A percentile compares a stretch with the other conserved stretches of the same genome.
These are phyloP conservation scores for Lignosus rhinocerotis DNA, from an alignment of 1,284 basidiomycete genomes.

Conservation along the genomic window DNA sequence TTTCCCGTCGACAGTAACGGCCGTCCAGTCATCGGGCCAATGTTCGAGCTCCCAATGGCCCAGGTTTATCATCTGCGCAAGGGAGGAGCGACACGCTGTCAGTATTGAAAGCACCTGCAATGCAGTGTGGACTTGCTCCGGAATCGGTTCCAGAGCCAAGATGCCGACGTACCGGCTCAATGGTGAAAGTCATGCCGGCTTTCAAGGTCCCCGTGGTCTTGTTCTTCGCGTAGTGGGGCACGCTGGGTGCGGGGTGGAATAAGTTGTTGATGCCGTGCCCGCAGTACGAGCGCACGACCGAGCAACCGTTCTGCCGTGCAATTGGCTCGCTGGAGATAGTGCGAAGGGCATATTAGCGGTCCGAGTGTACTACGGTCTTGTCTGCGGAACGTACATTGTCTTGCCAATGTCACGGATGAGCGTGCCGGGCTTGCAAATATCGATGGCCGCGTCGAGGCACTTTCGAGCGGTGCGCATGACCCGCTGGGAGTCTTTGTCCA, in stretches of 20 bases:
- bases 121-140: too few relatives aligned
- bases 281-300: slow-evolving; percentile 85
- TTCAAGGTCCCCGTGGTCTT: slow-evolving; percentile 85
- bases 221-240: slow-evolving; percentile 88
- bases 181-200: slow-evolving; percentile 79
- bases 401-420: slow-evolving; percentile 85
- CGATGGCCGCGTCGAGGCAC: slow-evolving; percentile 85
- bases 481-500: slow-evolving; percentile 80
- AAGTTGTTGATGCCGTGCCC: slow-evolving; percentile 90
- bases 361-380: not conserved
- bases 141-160: too few relatives aligned
- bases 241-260: slow-evolving; percentile 76
- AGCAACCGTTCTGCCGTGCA: slow-evolving; percentile 77
- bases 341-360: not conserved
- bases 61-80: slow-evolving; percentile 84
- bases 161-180: slow-evolving; percentile 65
- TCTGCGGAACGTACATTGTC: slow-evolving; percentile 52
- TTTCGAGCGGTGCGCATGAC: slow-evolving; percentile 82
- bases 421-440: slow-evolving; percentile 87
- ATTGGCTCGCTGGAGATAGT: slow-evolving; percentile 67
- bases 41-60: slow-evolving; percentile 76
- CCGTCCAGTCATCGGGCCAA: slow-evolving; percentile 94
- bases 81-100: slow-evolving; percentile 13
- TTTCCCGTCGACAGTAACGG: slow-evolving; percentile 87
- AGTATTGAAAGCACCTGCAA: not conserved